Evolutionary conservation across 305 asterid species (phyloP), one percentile per base, ranked within the genome.

Genomic region (Fraxinus ornus): DNA sequence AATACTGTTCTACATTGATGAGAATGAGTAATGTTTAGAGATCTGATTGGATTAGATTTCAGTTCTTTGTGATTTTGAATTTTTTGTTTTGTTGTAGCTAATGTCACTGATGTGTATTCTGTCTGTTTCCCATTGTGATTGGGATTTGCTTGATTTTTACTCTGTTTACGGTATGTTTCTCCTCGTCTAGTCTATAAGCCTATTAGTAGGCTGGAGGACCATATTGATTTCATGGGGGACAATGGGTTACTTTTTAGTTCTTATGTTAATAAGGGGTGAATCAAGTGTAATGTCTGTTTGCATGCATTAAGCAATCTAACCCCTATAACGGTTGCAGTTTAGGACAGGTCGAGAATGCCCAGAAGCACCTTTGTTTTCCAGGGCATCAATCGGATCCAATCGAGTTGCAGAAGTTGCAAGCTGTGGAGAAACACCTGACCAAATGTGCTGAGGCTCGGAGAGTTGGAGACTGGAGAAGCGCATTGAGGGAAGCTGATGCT

Each of bases 301-400:
- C 28, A 21, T 49, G 66, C 75, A 68, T 79, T 79, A 83, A 85
- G 84, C 71, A 83, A 86, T 87, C 92, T 92, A 89, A 91, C 80
- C 86, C 90, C 78, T 79, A 76, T 52, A 82, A 86, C 85, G 84
- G 81, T 82, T 57, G 81, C 98, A 96, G 99, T 90, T 92, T 94
- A 89, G 99, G 99, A 78, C 97, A 91, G 92, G 95, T 94, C 73
- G 99, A 91, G 82, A 87, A 90, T 83, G 98, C 99, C 32, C 83
- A 90, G 88, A 89, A 86, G 87, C 97, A 96, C 89, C 80, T 96
- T 82, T 91, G 91, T 85, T 80, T 91, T 77, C 86, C 92, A 1
- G 98, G 97, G 71, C 88, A 86, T 75, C 90, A 88, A 32, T 88
- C 90, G 0, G 98, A 93, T 81, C 91, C 91, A 0, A 22, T 79